Evolutionary conservation across 1,139 yeast genomes (phyloP), one percentile per base, ranked within the genome.

Genomic region (Suhomyces wounanorum): DNA sequence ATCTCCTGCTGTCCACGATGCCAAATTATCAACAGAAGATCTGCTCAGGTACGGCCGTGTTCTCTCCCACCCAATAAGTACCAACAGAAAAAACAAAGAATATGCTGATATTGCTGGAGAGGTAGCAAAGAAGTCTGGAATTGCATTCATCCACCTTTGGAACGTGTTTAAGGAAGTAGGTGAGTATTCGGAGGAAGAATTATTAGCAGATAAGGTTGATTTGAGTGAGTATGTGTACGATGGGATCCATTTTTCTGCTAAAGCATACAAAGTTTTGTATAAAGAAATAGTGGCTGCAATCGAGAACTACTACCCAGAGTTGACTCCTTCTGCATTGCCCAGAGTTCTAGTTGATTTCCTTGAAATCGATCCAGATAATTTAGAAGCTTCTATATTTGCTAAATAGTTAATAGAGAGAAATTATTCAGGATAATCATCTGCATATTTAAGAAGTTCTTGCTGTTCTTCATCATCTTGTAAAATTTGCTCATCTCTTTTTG

Each of bases 231-330:
- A 63, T 28, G 54, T 72, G 13, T 21, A 61, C 9, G 94, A 87
- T 60, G 96, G 96, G 0, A 68, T 89, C 41, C 96, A 89, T 64
- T 85, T 77, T 62, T 75, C 81, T 1, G 82, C 84, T 0, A 62
- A 67, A n/a, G 89, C 85, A 0, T 88, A 88, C 64, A 67, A 69
- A 52, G 52, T 87, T 1, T 64, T 83, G 55, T 85, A 66, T 59
- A 68, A 77, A 11, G 75, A 68, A 36, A 52, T 86, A 10, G 53
- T 73, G 47, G 55, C 64, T 10, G 60, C 69, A 1, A 81, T 86
- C 28, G 59, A 64, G 1, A 49, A 54, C 1, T 43, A 62, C 17
- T 85, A 77, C 58, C 87, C 89, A 0, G 81, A 83, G 30, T 64
- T 69, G 3, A 56, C 66, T 2, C 77, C 83, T 0, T 73, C 69